Conservation (phyloP, 208 protist species). For the Crithidia fasciculata region DNA sequence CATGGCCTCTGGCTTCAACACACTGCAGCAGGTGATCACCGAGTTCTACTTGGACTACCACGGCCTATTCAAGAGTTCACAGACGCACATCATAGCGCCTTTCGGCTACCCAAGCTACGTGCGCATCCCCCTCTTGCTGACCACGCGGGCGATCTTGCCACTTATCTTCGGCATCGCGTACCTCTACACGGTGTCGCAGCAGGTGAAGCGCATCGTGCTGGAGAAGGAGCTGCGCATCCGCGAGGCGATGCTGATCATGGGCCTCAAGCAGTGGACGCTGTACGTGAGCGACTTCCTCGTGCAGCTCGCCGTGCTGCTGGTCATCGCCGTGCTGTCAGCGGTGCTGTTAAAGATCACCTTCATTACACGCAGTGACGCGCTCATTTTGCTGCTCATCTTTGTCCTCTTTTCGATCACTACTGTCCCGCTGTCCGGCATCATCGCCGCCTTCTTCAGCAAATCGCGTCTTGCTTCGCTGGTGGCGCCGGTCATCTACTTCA, state of each 20-base stretch:
- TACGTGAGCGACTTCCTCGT: conserved; percentile 51
- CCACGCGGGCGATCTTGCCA: conserved; percentile 31
- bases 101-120: conserved; percentile 28
- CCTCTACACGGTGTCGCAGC: conserved; percentile 63
- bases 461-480: conserved; percentile 57
- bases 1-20: conserved; percentile 63
- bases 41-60: conserved; percentile 49
- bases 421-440: conserved; percentile 59
- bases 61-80: neutral
- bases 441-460: conserved; percentile 75
- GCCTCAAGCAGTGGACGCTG: conserved; percentile 54
- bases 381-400: conserved; percentile 56
- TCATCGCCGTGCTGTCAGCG: conserved; percentile 49
- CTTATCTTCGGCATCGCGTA: conserved; percentile 63
- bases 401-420: conserved; percentile 61
- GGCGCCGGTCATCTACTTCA: conserved; percentile 76
- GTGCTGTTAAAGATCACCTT: conserved; percentile 51
- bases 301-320: conserved; percentile 39
- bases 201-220: conserved; percentile 58
- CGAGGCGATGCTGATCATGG: conserved; percentile 85
- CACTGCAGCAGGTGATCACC: conserved; percentile 56
- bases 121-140: conserved; percentile 30
- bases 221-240: conserved; percentile 82
- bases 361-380: conserved; percentile 49
- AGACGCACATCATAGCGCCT: conserved; percentile 38